Evolutionary conservation across 495 filamentous ascomycete species (phyloP), one percentile per base, ranked within the genome.

Genomic region (Penicillium antarcticum): DNA sequence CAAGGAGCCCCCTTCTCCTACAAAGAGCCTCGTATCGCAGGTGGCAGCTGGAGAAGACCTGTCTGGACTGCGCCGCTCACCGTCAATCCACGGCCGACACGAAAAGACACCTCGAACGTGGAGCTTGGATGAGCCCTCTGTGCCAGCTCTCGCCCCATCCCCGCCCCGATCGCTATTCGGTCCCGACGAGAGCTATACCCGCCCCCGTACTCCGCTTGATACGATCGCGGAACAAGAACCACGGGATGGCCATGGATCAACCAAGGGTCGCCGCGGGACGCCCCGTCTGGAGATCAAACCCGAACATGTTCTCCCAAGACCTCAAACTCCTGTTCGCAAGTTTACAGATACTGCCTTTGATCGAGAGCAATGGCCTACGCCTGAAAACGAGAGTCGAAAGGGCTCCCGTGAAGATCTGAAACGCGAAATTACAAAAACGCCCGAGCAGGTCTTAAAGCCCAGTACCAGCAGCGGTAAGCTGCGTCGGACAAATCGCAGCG

Each of bases 401-500:
- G 51, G 34, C 29, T 50, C 41, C 13, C 26, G 60, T 39, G 53
- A 63, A 12, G 48, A 46, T 36, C 74, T 79, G 33, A 53, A 69
- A 3, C 60, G 71, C 5, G 68, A 79, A 42, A 45, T 61, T 13
- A 26, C 52, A 9, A 58, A 62, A 53, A 68, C 67, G 0, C 70
- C 70, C 7, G 71, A 72, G 14, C 65, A 67, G 43, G 61, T 71
- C 9, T 52, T 74, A 35, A 62, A 64, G 43, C 70, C 70, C 23
- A 68, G 55, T 52, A 57, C 62, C 40, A 63, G 63, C 41, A 58
- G 59, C 26, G 66, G 67, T 37, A 61, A 86, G 12, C 80, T 95
- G 36, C 80, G 91, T 53, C 80, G 88, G 48, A 79, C 80, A 51
- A 85, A 84, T 65, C 85, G 85, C 58, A 88, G 84, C 66, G 71